These are phyloP conservation scores for Chytriomyces sp. DNA, from an alignment of 192 early-diverging fungal genomes.

Conservation along the genomic window DNA sequence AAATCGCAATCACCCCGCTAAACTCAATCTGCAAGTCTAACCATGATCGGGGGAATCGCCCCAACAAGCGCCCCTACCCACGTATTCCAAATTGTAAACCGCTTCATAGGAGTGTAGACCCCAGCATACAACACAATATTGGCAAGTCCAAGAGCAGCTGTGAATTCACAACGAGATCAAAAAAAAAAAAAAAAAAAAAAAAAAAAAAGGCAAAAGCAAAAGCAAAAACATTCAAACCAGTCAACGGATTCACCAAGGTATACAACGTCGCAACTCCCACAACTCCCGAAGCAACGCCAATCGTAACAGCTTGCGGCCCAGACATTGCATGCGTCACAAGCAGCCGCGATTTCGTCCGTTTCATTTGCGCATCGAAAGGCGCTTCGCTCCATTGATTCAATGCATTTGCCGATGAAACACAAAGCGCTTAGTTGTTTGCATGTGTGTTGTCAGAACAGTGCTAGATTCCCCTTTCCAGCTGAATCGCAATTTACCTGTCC, in stretches of 20 bases:
- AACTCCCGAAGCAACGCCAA: slow-evolving; percentile 72
- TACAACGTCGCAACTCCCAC: slow-evolving; percentile 69
- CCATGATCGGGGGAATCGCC: slow-evolving; percentile 96
- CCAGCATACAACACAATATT: slow-evolving; percentile 89
- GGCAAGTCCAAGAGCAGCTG: slow-evolving; percentile 73
- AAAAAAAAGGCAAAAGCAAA: slow-evolving; percentile 68
- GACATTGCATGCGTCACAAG: slow-evolving; percentile 76
- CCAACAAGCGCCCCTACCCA: slow-evolving; percentile 95
- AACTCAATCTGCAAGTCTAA: neutral
- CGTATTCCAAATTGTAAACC: slow-evolving; percentile 91
- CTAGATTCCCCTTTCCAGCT: no score
- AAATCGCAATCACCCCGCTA: neutral
- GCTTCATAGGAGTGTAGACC: slow-evolving; percentile 93
- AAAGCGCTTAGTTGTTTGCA: slow-evolving; percentile 53
- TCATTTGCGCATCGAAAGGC: slow-evolving; percentile 98
- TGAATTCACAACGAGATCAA: slow-evolving; percentile 77
- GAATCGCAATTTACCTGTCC: slow-evolving; percentile 59
- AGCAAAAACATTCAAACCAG: slow-evolving; percentile 67
- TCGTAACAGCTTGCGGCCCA: slow-evolving; percentile 76
- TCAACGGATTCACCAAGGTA: slow-evolving; percentile 82
- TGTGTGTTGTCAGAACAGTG: no score
- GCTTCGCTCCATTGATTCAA: slow-evolving; percentile 96
- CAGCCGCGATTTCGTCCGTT: slow-evolving; percentile 84
- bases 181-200: no score
- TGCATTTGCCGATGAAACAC: slow-evolving; percentile 87